phyloP scores from a whole-genome alignment of 805 yeast species.

The Candida schatavii region DNA sequence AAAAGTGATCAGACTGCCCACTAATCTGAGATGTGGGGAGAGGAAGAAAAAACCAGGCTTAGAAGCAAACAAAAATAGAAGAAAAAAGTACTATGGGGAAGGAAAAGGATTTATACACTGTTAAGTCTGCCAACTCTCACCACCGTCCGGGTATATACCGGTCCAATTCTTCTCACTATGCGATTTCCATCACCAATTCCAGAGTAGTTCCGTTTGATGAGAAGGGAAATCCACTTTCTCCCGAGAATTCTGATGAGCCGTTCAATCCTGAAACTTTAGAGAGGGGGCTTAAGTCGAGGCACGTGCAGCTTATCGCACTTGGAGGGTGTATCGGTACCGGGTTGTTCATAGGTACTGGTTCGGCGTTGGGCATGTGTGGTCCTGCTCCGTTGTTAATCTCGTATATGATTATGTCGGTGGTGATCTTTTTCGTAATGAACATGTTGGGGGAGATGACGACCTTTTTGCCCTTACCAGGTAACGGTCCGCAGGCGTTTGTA shows the following conservation, averaged over 20 bases:
- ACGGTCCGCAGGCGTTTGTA: slow-evolving; percentile 30
- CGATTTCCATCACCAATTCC: slow-evolving; percentile 27
- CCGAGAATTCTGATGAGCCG: slow-evolving; percentile 14
- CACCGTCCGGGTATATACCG: slow-evolving; percentile 22
- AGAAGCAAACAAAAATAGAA: too few relatives aligned
- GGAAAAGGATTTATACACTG: background rate
- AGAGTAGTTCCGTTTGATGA: slow-evolving; percentile 24
- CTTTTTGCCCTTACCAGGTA: slow-evolving; percentile 33
- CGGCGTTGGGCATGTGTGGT: slow-evolving; percentile 57
- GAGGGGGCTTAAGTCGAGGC: slow-evolving; percentile 42
- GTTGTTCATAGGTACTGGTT: slow-evolving; percentile 63
- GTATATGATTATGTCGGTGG: slow-evolving; percentile 19
- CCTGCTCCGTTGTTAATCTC: slow-evolving; percentile 58
- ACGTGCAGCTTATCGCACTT: slow-evolving; percentile 71
- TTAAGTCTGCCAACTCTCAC: slow-evolving; percentile 16
- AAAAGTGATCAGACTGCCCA: too few relatives aligned
- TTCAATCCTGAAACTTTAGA: slow-evolving; percentile 27
- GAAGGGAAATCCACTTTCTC: slow-evolving; percentile 15
- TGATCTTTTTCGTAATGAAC: slow-evolving; percentile 30
- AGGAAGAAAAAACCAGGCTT: too few relatives aligned
- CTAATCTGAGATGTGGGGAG: too few relatives aligned
- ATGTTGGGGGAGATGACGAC: slow-evolving; percentile 33
- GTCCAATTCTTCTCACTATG: slow-evolving; percentile 21
- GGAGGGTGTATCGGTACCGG: slow-evolving; percentile 86
- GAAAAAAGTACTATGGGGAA: slow-evolving; percentile 2